phyloP scores from a whole-genome alignment of 441 rosid genomes.

The Erodium texanum region DNA sequence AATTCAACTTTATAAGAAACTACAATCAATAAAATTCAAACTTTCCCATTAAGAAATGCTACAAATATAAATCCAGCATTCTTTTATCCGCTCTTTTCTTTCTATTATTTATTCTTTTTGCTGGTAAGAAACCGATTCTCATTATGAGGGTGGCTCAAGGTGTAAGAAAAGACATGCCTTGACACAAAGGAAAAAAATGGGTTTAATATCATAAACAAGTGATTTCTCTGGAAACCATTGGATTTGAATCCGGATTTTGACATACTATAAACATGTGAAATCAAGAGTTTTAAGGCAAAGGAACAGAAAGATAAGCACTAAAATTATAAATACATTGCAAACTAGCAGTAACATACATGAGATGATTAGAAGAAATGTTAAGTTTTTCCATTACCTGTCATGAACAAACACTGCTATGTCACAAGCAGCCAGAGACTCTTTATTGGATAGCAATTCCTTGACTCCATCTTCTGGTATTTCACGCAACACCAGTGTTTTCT shows the following conservation, averaged over 20 bases:
- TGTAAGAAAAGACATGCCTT: neutral
- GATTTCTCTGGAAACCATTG: neutral
- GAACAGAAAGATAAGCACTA: neutral
- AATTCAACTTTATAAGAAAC: neutral
- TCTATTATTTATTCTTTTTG: neutral
- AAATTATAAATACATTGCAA: too few relatives aligned
- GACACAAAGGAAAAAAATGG: too few relatives aligned
- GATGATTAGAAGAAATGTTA: neutral
- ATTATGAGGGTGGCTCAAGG: neutral
- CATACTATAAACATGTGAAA: too few relatives aligned
- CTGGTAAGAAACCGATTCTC: neutral
- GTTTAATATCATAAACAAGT: neutral
- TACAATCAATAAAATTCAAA: neutral
- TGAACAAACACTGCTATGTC: constrained; percentile 55
- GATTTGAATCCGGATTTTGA: neutral
- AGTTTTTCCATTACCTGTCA: constrained; percentile 39
- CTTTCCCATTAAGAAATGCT: neutral
- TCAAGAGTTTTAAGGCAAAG: neutral
- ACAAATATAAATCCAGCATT: neutral
- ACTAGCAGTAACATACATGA: neutral
- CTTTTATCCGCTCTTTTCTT: neutral
- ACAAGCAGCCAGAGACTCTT: constrained; percentile 51
- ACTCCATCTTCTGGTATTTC: constrained; percentile 57
- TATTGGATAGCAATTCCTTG: constrained; percentile 33
- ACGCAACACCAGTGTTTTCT: constrained; percentile 52